Percentiles rank a stretch among this genome's conserved stretches.
Evolutionary conservation across 495 filamentous ascomycete species (phyloP).

Genomic region (Chaetomium fimeti): DNA sequence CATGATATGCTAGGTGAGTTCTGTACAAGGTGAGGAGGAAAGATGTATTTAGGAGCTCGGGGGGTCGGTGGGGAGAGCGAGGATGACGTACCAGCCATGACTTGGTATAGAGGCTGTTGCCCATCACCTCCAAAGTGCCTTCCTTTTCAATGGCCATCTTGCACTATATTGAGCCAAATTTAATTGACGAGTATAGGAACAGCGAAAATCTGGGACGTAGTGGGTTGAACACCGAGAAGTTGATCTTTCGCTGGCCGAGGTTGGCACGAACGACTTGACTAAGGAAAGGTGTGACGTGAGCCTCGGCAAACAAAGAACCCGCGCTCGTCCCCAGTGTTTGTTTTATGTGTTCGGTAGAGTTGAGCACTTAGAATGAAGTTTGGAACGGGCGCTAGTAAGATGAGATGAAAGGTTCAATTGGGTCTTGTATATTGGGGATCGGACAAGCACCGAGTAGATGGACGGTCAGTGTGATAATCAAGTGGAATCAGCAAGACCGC

Average conservation of each 20-base stretch:
- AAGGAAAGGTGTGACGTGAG: background rate
- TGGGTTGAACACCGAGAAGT: background rate
- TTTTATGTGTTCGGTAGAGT: background rate
- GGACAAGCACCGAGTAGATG: no score
- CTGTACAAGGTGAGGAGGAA: background rate
- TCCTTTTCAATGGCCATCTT: constrained; percentile 51
- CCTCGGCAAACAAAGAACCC: constrained; percentile 2
- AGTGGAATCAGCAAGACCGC: background rate
- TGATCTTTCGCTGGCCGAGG: background rate
- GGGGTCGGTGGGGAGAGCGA: background rate
- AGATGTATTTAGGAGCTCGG: background rate
- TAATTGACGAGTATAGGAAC: background rate
- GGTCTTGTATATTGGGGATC: no score
- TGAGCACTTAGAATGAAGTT: background rate
- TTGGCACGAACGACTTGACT: no score
- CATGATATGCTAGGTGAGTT: background rate
- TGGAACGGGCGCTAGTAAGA: no score
- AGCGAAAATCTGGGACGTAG: background rate
- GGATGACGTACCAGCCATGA: constrained; percentile 70
- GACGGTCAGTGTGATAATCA: no score
- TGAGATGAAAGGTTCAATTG: no score
- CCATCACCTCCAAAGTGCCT: constrained; percentile 56
- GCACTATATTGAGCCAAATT: background rate
- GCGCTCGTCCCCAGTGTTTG: background rate
- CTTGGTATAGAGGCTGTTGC: constrained; percentile 70